Conservation (phyloP, 1,284 basidiomycete genomes). For the Sporisorium scitamineum region DNA sequence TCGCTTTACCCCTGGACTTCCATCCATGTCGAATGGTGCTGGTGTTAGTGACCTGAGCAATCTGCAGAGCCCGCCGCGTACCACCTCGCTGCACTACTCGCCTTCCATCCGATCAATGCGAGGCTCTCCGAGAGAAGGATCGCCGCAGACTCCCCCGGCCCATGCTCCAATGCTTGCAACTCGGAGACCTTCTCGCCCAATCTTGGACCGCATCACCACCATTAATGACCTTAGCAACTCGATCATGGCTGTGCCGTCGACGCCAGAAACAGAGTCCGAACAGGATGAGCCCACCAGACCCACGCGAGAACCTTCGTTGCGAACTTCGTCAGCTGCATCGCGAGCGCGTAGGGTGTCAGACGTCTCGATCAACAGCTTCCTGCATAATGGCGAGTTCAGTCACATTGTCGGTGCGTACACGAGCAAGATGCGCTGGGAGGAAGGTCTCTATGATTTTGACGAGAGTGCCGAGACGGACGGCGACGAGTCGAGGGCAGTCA, state of each 20-base stretch:
- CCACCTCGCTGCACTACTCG: conserved; percentile 30
- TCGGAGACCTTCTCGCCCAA: conserved; percentile 11
- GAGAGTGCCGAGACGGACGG: conserved; percentile 39
- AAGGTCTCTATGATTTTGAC: conserved; percentile 51
- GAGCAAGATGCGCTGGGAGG: conserved; percentile 42
- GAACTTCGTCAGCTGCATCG: conserved; percentile 27
- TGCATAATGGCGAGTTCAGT: conserved; percentile 43
- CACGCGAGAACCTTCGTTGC: conserved; percentile 15
- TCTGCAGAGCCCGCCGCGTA: conserved; percentile 30
- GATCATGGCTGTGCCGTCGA: conserved; percentile 14
- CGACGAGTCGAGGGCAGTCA: conserved; percentile 44
- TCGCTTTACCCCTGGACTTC: conserved; percentile 8
- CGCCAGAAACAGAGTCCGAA: conserved; percentile 7
- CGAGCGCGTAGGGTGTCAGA: conserved; percentile 29
- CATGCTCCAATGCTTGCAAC: background rate
- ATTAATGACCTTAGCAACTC: conserved; percentile 26
- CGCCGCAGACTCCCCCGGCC: conserved; percentile 16
- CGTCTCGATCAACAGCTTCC: conserved; percentile 44
- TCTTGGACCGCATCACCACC: conserved; percentile 20
- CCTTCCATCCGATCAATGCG: conserved; percentile 22
- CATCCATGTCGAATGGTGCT: conserved; percentile 8
- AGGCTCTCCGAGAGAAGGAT: conserved; percentile 10
- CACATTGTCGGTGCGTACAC: conserved; percentile 45
- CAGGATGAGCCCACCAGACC: conserved; percentile 6
- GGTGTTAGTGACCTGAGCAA: conserved; percentile 8